These are phyloP conservation scores for Glebionis coronaria DNA, from an alignment of 129 eudicot species.

Conservation along the genomic window DNA sequence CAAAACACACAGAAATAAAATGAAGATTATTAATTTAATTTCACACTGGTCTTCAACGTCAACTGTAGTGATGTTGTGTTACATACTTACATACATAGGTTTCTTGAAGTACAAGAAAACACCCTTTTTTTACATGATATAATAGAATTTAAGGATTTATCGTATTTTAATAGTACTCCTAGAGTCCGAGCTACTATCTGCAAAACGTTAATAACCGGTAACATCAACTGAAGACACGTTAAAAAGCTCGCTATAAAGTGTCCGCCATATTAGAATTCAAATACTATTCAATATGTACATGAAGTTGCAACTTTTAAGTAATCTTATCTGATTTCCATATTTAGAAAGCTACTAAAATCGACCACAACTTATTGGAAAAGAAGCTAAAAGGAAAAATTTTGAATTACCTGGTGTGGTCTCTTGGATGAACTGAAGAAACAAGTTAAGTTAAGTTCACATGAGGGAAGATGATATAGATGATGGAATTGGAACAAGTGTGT, in stretches of 20 bases:
- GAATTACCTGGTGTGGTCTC: constrained; percentile 1
- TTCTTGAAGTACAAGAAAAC: constrained; percentile 11
- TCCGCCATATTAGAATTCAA: too few relatives aligned
- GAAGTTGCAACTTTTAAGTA: neutral
- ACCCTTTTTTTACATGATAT: constrained; percentile 13
- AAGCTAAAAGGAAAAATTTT: neutral
- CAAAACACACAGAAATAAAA: neutral
- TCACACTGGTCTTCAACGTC: too few relatives aligned
- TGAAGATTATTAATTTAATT: neutral
- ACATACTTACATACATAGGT: neutral
- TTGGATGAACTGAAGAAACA: too few relatives aligned
- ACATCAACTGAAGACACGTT: too few relatives aligned
- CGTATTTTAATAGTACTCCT: too few relatives aligned
- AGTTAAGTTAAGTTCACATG: constrained; percentile 3
- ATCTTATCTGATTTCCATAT: neutral
- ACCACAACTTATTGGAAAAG: neutral
- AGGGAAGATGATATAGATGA: neutral
- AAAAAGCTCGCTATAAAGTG: too few relatives aligned
- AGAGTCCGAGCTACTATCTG: too few relatives aligned
- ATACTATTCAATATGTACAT: neutral
- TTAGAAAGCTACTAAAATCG: neutral
- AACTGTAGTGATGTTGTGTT: neutral
- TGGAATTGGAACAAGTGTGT: neutral
- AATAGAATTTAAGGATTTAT: neutral
- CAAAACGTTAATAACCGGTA: too few relatives aligned